A percentile compares a stretch with the other conserved stretches of the same genome.
Conservation (phyloP, 2,329 filamentous ascomycete genomes). For the Pyricularia grisea region DNA sequence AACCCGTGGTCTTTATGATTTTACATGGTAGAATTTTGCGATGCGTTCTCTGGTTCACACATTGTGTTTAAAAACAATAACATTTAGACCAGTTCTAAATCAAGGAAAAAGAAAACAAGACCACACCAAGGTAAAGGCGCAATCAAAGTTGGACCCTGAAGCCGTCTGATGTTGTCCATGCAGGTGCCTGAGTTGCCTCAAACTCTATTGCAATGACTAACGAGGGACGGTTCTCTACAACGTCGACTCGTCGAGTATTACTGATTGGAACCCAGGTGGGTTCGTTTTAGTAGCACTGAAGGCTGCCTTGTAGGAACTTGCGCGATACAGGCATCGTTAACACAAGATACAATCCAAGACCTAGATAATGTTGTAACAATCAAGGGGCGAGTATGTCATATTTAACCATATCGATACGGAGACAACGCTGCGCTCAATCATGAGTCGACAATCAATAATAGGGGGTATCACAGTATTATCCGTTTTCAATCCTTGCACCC, state of each 20-base stretch:
- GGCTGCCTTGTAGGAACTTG: not conserved
- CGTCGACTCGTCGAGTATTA: not conserved
- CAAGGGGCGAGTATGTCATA: not conserved
- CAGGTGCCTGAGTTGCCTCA: too few relatives aligned
- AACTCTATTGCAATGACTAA: too few relatives aligned
- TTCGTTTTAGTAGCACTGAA: not conserved
- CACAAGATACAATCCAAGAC: not conserved
- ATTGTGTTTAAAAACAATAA: too few relatives aligned
- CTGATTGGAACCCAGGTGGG: not conserved
- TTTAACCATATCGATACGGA: not conserved
- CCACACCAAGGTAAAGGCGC: too few relatives aligned
- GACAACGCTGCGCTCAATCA: not conserved
- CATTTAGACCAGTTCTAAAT: too few relatives aligned
- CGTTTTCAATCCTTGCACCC: not conserved
- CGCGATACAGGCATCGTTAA: not conserved
- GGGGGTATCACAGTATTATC: not conserved
- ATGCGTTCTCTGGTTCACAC: too few relatives aligned
- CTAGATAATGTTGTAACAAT: not conserved
- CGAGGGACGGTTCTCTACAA: not conserved
- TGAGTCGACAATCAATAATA: not conserved
- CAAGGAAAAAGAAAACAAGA: too few relatives aligned
- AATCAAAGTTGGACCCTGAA: too few relatives aligned
- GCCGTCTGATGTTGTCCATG: too few relatives aligned
- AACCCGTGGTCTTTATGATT: too few relatives aligned
- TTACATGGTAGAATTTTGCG: too few relatives aligned